Percentiles rank a stretch among this genome's conserved stretches.
phyloP scores from a whole-genome alignment of 257 asterid species.

The Nyctanthes arbortristis region DNA sequence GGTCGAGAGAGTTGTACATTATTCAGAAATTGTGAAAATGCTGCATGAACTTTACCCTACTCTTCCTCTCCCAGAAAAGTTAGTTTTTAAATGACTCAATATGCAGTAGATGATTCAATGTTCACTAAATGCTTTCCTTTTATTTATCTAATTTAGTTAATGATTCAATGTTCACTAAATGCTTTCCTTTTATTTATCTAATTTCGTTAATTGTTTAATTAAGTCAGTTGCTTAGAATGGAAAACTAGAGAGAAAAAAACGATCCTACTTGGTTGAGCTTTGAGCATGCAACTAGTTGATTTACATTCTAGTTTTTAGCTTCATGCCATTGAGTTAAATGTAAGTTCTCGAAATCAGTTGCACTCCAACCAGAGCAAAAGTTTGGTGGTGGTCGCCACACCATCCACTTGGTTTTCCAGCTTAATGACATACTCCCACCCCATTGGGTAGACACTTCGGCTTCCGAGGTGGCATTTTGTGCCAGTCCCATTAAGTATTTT shows the following conservation, averaged over 20 bases:
- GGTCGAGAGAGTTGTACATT: conserved; percentile 60
- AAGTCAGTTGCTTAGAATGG: not conserved
- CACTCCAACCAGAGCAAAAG: no score
- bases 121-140: no score
- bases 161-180: no score
- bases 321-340: not conserved
- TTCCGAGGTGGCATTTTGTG: no score
- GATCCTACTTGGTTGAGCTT: conserved; percentile 1
- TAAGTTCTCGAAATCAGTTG: not conserved
- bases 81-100: conserved; percentile 19
- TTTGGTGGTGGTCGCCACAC: no score
- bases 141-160: no score
- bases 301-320: not conserved
- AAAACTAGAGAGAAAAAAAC: not conserved
- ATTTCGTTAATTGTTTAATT: not conserved
- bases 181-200: no score
- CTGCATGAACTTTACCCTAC: conserved; percentile 54
- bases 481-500: no score
- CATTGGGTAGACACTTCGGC: no score
- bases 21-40: conserved; percentile 48
- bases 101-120: not conserved
- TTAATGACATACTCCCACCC: no score
- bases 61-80: conserved; percentile 62
- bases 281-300: not conserved
- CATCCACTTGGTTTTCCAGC: no score